These are phyloP conservation scores for Blastomyces silverae DNA, from an alignment of 2,329 filamentous ascomycete genomes.

Conservation along the genomic window DNA sequence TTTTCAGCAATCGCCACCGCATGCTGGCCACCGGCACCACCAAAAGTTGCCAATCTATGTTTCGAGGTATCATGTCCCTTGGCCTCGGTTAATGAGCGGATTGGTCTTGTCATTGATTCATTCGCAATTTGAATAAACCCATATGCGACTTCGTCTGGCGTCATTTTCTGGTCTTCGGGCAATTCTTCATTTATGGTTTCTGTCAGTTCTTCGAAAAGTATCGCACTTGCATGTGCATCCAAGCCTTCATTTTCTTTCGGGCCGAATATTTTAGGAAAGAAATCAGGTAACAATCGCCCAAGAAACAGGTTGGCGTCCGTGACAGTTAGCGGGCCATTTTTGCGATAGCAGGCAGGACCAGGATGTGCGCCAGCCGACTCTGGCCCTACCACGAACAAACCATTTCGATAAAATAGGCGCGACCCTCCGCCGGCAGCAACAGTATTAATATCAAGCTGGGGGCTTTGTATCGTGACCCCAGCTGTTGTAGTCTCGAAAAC, in stretches of 20 bases:
- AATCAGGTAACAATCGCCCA: conserved; percentile 74
- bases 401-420: conserved; percentile 53
- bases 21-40: conserved; percentile 83
- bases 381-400: conserved; percentile 81
- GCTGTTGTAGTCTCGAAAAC: conserved; percentile 88
- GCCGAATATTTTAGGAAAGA: conserved; percentile 90
- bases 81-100: conserved; percentile 81
- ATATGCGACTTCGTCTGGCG: conserved; percentile 73
- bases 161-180: conserved; percentile 56
- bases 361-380: conserved; percentile 85
- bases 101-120: conserved; percentile 83
- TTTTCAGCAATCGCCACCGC: conserved; percentile 83
- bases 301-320: conserved; percentile 87
- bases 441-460: conserved; percentile 85
- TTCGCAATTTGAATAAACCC: conserved; percentile 88
- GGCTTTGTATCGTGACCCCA: conserved; percentile 81
- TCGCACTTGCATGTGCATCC: conserved; percentile 64
- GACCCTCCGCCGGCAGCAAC: conserved; percentile 83
- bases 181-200: conserved; percentile 68
- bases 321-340: conserved; percentile 83
- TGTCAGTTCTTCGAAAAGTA: conserved; percentile 65
- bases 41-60: conserved; percentile 78
- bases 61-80: conserved; percentile 83
- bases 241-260: conserved; percentile 72
- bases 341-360: conserved; percentile 84